These are phyloP conservation scores for Fraxinus floribunda DNA, from an alignment of 305 asterid genomes.

Conservation along the genomic window DNA sequence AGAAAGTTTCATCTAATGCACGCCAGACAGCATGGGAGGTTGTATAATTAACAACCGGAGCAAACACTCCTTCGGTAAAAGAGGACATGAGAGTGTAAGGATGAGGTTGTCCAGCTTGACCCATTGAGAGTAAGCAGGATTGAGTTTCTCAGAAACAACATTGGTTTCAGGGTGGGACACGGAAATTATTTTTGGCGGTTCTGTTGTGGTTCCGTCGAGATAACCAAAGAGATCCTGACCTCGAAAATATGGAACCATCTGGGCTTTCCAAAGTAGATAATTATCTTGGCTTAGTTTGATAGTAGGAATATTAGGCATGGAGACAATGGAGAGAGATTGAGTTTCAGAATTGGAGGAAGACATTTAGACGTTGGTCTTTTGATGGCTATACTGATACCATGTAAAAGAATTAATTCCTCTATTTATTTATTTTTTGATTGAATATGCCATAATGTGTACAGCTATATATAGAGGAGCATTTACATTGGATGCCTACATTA, in stretches of 20 bases:
- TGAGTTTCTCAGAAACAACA: not conserved
- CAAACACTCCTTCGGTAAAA: not conserved
- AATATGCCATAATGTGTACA: too few relatives aligned
- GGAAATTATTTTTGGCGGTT: not conserved
- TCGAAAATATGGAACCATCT: not conserved
- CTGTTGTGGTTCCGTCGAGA: not conserved
- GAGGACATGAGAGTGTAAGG: constrained; percentile 6
- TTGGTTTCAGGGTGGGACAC: not conserved
- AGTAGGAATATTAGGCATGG: not conserved
- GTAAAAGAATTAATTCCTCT: too few relatives aligned
- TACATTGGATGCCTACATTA: too few relatives aligned
- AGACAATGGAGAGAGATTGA: too few relatives aligned
- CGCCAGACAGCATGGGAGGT: too few relatives aligned
- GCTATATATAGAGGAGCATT: too few relatives aligned
- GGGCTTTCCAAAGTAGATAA: constrained; percentile 2
- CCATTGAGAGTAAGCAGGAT: not conserved
- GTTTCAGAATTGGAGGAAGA: too few relatives aligned
- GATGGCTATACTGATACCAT: too few relatives aligned
- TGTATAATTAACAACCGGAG: not conserved
- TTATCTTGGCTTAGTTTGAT: not conserved
- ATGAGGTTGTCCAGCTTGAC: not conserved
- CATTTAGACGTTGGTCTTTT: too few relatives aligned
- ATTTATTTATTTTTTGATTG: too few relatives aligned
- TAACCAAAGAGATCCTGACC: too few relatives aligned
- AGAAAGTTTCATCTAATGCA: not conserved